Evolutionary conservation across 345 rosid species (phyloP).

Genomic region (Eucalyptus pauciflora): DNA sequence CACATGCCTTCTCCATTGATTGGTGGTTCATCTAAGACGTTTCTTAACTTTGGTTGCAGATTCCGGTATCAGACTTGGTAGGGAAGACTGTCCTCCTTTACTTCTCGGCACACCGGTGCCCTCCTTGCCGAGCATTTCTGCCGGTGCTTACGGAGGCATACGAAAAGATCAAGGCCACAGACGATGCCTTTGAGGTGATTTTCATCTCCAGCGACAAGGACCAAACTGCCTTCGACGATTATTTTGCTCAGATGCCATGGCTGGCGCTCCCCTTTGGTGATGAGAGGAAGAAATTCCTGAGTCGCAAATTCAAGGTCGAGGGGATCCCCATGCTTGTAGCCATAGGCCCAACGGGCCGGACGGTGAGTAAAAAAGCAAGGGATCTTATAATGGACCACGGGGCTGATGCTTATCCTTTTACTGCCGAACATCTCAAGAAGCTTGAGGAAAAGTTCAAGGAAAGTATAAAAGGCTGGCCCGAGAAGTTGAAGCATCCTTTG

Average conservation of each 20-base stretch:
- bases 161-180: slow-evolving; percentile 15
- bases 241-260: slow-evolving; percentile 30
- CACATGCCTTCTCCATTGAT: not conserved
- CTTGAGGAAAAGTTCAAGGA: slow-evolving; percentile 18
- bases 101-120: slow-evolving; percentile 35
- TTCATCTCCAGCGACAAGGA: slow-evolving; percentile 32
- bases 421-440: slow-evolving; percentile 2
- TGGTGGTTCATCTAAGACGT: not conserved
- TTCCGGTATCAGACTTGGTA: slow-evolving; percentile 17
- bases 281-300: slow-evolving; percentile 8
- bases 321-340: slow-evolving; percentile 25
- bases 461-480: slow-evolving; percentile 67
- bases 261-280: slow-evolving; percentile 32
- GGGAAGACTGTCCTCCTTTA: slow-evolving; percentile 33
- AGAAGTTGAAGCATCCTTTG: slow-evolving; percentile 41
- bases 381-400: slow-evolving; percentile 7
- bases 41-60: not conserved
- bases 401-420: slow-evolving; percentile 30
- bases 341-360: slow-evolving; percentile 23
- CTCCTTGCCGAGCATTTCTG: slow-evolving; percentile 26
- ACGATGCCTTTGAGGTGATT: slow-evolving; percentile 20
- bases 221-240: slow-evolving; percentile 13
- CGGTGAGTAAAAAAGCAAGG: slow-evolving; percentile 13
- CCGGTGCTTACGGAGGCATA: slow-evolving; percentile 24
- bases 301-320: slow-evolving; percentile 15